Base-by-base conservation (phyloP, 805 yeast genomes). In the Candida takata region DNA sequence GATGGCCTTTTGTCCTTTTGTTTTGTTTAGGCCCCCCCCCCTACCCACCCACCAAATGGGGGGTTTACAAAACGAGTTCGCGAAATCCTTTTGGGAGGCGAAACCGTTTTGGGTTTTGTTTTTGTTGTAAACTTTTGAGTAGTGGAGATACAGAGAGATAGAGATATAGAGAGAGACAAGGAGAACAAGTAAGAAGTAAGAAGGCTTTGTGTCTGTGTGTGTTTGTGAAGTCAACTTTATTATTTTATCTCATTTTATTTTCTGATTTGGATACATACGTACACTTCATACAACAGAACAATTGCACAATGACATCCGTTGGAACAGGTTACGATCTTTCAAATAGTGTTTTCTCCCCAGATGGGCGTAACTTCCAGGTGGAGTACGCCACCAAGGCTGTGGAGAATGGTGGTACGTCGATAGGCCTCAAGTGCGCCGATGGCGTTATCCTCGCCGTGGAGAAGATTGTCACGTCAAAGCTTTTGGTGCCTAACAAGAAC, bases 311-410 rank as follows among this genome's bases (percentile, higher is more conserved):
- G 90, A 83, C 97, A 27, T 92, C 98, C 31, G 88, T 92, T 51
- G 99, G 99, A 51, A 92, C 99, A 20, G 99, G 99, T 14, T 92
- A 92, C 77, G 99, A 92, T 71, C 79, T 92, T 56, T 86, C 97
- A 24, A 92, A 92, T 68, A 81, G 95, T 65, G 96, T 90, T 43
- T 92, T 92, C 66, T 62, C 69, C n/a, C 66, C 71, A 61, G 95
- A 86, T 58, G 95, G 95, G 27, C 74, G 95, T 66, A 85, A 84
- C 61, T 92, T 92, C 67, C 99, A 92, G 62, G 98, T 92, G 14
- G 98, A 92, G 61, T 92, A 92, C 54, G 99, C 99, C 23, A 72
- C 83, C 52, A 92, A 92, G 58, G 98, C 98, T 2, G 97, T 90
- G 3, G 99, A 92, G 61, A 88, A 87, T 54, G 96, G 96, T 33